phyloP scores from a whole-genome alignment of 768 basidiomycete species.

The Gymnopilus junonius region DNA sequence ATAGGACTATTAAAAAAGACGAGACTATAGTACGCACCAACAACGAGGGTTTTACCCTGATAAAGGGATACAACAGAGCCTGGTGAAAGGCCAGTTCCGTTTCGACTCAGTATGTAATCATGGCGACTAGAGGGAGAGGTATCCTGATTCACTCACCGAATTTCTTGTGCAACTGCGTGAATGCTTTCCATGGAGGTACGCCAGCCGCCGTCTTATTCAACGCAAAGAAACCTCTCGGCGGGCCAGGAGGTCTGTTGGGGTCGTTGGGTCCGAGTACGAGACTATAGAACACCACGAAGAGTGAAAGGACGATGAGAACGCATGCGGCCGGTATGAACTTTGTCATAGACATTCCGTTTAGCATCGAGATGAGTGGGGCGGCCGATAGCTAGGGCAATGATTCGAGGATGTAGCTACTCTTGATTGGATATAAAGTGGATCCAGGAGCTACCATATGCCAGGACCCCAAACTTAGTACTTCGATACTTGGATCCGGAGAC shows the following conservation, averaged over 20 bases:
- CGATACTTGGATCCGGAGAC: no score
- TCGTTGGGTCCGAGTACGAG: not conserved
- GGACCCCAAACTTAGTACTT: no score
- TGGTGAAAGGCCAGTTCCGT: not conserved
- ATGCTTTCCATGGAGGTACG: conserved; percentile 6
- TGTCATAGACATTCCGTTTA: not conserved
- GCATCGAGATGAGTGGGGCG: not conserved
- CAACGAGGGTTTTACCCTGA: conserved; percentile 15
- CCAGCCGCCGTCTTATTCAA: not conserved
- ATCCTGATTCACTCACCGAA: conserved; percentile 4
- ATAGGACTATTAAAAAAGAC: not conserved
- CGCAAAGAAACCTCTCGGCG: not conserved
- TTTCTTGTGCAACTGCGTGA: conserved; percentile 6
- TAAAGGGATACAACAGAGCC: conserved; percentile 18
- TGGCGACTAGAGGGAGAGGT: not conserved
- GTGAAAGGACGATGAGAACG: not conserved
- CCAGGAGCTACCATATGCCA: no score
- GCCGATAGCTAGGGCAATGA: no score
- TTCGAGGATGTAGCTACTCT: not conserved
- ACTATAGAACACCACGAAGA: not conserved
- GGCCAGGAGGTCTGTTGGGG: not conserved
- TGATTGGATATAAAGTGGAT: not conserved
- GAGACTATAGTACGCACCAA: conserved; percentile 10
- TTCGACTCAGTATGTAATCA: not conserved
- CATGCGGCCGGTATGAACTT: not conserved